Evolutionary conservation across 2,329 filamentous ascomycete species (phyloP).

Genomic region (Shiraia sp.): DNA sequence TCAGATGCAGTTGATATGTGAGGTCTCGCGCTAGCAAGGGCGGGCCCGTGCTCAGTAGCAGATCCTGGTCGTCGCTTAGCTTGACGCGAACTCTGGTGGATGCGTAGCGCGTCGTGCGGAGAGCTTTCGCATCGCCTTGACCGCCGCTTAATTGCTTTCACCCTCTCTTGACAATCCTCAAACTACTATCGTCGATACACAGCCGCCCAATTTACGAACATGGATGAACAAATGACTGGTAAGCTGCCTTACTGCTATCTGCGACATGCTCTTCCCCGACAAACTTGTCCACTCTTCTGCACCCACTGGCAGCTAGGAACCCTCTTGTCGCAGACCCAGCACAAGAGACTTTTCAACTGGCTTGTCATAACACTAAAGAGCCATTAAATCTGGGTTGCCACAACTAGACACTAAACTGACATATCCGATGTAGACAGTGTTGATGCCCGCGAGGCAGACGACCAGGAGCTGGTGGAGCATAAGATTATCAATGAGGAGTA

Average conservation of each 20-base stretch:
- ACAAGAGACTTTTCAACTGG: background rate
- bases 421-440: slow-evolving; percentile 44
- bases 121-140: slow-evolving; percentile 2
- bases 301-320: too few relatives aligned
- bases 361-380: background rate
- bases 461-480: slow-evolving; percentile 74
- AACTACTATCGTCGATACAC: background rate
- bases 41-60: slow-evolving; percentile 2
- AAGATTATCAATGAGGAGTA: slow-evolving; percentile 98
- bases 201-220: slow-evolving; percentile 10
- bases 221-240: slow-evolving; percentile 47
- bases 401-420: background rate
- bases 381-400: background rate
- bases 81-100: slow-evolving; percentile 20
- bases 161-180: background rate
- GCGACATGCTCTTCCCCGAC: too few relatives aligned
- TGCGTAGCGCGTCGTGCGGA: slow-evolving; percentile 14
- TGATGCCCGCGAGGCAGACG: slow-evolving; percentile 59
- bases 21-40: slow-evolving; percentile 10
- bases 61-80: background rate
- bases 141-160: background rate
- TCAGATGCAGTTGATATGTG: slow-evolving; percentile 21
- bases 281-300: too few relatives aligned
- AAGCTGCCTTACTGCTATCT: slow-evolving; percentile 6
- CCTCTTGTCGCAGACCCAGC: too few relatives aligned